Evolutionary conservation across 2,329 filamentous ascomycete species (phyloP).

Genomic region (Aspergillus awamori): DNA sequence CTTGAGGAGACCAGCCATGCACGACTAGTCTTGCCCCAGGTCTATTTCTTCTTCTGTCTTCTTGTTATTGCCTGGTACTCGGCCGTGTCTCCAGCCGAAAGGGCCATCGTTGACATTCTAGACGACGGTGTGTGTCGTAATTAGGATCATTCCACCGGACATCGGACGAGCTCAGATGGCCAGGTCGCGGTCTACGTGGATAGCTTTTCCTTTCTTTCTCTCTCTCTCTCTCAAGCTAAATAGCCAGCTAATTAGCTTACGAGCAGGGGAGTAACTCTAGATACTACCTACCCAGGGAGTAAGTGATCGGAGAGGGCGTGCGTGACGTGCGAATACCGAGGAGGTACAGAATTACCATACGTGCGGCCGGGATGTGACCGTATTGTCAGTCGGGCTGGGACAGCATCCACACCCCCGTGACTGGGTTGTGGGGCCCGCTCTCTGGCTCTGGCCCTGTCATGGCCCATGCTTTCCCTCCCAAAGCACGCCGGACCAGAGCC

Average conservation of each 20-base stretch:
- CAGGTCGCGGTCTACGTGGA: too few relatives aligned
- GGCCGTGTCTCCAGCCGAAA: background rate
- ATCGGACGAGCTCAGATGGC: too few relatives aligned
- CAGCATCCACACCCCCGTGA: constrained; percentile 16
- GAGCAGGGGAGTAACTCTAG: background rate
- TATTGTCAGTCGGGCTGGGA: constrained; percentile 4
- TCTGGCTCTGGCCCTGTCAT: constrained; percentile 25
- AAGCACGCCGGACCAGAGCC: constrained; percentile 9
- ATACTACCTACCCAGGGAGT: background rate
- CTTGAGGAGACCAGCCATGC: background rate
- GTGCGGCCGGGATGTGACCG: constrained; percentile 8
- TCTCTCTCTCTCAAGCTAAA: background rate
- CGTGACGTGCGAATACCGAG: background rate
- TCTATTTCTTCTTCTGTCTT: too few relatives aligned
- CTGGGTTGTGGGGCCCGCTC: constrained; percentile 15
- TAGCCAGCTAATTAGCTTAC: background rate
- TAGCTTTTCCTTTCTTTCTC: too few relatives aligned
- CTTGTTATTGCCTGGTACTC: background rate
- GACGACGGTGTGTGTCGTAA: too few relatives aligned
- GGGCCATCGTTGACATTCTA: background rate
- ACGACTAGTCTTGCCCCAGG: background rate
- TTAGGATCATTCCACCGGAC: too few relatives aligned
- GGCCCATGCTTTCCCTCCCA: constrained; percentile 22
- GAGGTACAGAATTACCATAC: constrained; percentile 9
- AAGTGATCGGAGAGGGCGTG: background rate